A percentile compares a stretch with the other conserved stretches of the same genome.
Conservation (phyloP, 352 stramenopile genomes). For the Phytophthora fragariae region DNA sequence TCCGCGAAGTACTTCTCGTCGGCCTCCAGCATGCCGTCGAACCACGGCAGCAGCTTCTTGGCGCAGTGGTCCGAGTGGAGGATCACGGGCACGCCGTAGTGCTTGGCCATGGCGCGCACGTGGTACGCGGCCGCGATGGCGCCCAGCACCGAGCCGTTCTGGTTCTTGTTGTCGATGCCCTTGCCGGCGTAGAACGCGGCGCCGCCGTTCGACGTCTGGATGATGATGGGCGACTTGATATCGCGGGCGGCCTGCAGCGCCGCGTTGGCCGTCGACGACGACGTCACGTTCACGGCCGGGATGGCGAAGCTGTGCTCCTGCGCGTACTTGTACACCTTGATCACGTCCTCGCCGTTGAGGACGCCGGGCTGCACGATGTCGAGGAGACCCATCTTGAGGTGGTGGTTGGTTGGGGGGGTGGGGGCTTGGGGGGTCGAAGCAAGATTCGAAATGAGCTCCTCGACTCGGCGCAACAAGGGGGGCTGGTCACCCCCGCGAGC, state of each 20-base stretch:
- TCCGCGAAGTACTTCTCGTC: conserved; percentile 97
- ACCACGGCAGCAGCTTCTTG: conserved; percentile 98
- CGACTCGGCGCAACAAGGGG: not conserved
- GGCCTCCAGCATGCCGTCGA: conserved; percentile 96
- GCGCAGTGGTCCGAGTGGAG: conserved; percentile 99
- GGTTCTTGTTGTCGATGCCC: conserved; percentile 95
- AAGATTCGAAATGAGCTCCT: conserved; percentile 46
- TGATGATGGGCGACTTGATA: conserved; percentile 97
- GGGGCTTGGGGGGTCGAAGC: conserved; percentile 34
- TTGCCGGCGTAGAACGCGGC: conserved; percentile 98
- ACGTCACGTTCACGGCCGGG: conserved; percentile 98
- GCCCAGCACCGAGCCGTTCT: conserved; percentile 76
- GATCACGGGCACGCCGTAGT: conserved; percentile 97
- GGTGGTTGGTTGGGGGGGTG: not conserved
- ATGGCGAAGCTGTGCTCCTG: conserved; percentile 97
- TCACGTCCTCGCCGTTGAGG: conserved; percentile 88
- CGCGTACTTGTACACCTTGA: conserved; percentile 94
- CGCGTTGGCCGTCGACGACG: conserved; percentile 96
- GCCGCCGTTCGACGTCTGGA: conserved; percentile 98
- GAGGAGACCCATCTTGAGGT: conserved; percentile 76
- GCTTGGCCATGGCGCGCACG: conserved; percentile 95
- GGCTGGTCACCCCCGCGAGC: too few relatives aligned
- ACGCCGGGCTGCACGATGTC: conserved; percentile 88
- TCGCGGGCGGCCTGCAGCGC: conserved; percentile 97
- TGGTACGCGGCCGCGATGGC: conserved; percentile 95